phyloP scores from a whole-genome alignment of 1,284 basidiomycete genomes.

The Apiotrichum montevideense region DNA sequence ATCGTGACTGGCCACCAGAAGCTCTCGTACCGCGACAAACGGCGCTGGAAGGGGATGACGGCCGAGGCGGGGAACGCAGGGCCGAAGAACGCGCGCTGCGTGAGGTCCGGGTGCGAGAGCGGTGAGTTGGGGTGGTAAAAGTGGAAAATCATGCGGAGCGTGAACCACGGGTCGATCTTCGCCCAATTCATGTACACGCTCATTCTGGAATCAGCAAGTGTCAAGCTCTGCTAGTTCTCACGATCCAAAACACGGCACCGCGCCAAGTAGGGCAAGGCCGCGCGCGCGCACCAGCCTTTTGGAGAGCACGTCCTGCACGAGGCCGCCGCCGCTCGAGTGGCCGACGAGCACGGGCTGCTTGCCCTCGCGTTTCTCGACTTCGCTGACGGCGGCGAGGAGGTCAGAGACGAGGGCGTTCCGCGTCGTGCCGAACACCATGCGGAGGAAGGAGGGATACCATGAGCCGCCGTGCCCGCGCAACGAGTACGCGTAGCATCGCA shows the following conservation, averaged over 20 bases:
- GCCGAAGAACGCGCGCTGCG: slow-evolving; percentile 10
- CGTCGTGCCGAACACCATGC: slow-evolving; percentile 9
- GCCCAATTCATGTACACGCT: slow-evolving; percentile 9
- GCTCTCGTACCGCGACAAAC: slow-evolving; percentile 6
- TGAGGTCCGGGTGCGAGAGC: slow-evolving; percentile 7
- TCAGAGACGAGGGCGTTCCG: slow-evolving; percentile 4
- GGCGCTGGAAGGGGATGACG: slow-evolving; percentile 6
- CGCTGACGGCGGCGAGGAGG: background rate
- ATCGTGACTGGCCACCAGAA: slow-evolving; percentile 9
- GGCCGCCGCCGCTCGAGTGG: slow-evolving; percentile 11
- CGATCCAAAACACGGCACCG: slow-evolving; percentile 8
- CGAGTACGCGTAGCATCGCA: slow-evolving; percentile 7
- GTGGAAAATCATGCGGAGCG: slow-evolving; percentile 6
- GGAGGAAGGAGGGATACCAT: slow-evolving; percentile 5
- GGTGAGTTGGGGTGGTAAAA: slow-evolving; percentile 8
- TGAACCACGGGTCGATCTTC: slow-evolving; percentile 8
- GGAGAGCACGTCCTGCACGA: slow-evolving; percentile 4
- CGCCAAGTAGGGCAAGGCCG: slow-evolving; percentile 5
- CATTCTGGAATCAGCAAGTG: slow-evolving; percentile 1
- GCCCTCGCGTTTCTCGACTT: background rate
- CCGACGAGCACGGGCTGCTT: slow-evolving; percentile 4
- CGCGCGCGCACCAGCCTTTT: background rate
- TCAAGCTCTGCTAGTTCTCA: background rate
- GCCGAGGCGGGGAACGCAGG: background rate
- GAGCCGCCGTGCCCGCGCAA: slow-evolving; percentile 9